Evolutionary conservation across 768 basidiomycete genomes (phyloP).

Genomic region (Tylopilus rubrobrunneus): DNA sequence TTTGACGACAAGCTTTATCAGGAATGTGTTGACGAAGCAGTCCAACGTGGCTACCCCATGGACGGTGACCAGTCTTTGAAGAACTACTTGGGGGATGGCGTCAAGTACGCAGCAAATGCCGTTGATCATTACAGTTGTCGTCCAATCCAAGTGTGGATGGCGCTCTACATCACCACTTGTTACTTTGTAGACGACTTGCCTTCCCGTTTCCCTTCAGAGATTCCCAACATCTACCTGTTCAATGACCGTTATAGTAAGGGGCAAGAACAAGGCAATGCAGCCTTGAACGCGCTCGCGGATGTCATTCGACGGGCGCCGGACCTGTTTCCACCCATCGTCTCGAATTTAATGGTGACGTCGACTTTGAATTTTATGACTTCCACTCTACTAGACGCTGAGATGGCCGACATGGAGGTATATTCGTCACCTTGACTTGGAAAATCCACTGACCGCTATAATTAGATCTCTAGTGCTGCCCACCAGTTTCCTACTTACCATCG

Average conservation of each 20-base stretch:
- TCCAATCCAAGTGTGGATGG: conserved; percentile 27
- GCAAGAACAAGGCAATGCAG: conserved; percentile 26
- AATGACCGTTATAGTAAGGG: conserved; percentile 27
- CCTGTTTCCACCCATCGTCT: conserved; percentile 26
- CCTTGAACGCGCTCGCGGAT: conserved; percentile 34
- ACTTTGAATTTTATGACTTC: conserved; percentile 35
- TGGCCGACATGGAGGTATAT: conserved; percentile 25
- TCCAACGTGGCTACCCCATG: too few species aligned
- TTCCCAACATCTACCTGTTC: conserved; percentile 30
- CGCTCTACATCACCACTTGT: conserved; percentile 34
- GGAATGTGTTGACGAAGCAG: too few species aligned
- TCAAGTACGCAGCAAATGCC: too few species aligned
- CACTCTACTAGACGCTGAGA: conserved; percentile 31
- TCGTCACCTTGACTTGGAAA: too few species aligned
- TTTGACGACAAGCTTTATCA: too few species aligned
- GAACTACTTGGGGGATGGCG: too few species aligned
- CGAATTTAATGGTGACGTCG: conserved; percentile 35
- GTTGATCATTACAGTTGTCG: neutral
- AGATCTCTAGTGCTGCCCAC: conserved; percentile 23
- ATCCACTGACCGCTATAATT: neutral
- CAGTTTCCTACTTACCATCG: conserved; percentile 27
- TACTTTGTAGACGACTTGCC: conserved; percentile 36
- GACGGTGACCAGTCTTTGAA: too few species aligned
- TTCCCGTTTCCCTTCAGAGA: conserved; percentile 19
- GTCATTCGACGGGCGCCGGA: conserved; percentile 28